Evolutionary conservation across 2,329 filamentous ascomycete species (phyloP).

Genomic region (Apiospora arundinis): DNA sequence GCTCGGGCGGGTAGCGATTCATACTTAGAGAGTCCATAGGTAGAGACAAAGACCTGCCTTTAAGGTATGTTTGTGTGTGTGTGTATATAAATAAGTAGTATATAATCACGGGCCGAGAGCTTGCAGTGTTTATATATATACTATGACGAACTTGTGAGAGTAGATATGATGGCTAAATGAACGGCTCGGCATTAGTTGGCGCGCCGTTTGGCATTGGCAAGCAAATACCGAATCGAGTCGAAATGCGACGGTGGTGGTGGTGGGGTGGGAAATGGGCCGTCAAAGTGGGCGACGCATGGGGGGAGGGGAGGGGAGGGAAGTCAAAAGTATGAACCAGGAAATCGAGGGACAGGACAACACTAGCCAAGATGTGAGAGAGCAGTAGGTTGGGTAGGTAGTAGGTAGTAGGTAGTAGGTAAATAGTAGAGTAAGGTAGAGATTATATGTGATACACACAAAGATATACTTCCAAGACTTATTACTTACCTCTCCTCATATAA

Average conservation of each 20-base stretch:
- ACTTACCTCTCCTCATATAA: background rate
- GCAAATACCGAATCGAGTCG: slow-evolving; percentile 1
- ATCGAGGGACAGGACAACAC: background rate
- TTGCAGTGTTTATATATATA: background rate
- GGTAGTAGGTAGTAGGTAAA: too few species aligned
- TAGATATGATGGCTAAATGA: background rate
- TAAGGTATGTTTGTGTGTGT: background rate
- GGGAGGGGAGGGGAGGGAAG: background rate
- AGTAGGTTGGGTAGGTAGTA: background rate
- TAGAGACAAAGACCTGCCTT: background rate
- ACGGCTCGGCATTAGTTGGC: background rate
- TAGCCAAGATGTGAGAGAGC: background rate
- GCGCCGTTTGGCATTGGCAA: background rate
- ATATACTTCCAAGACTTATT: background rate
- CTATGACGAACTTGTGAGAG: background rate
- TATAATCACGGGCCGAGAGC: background rate
- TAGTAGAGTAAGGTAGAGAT: background rate
- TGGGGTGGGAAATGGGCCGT: background rate
- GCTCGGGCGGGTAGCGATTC: background rate
- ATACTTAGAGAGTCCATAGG: slow-evolving; percentile 5
- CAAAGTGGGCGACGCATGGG: slow-evolving; percentile 2
- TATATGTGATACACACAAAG: background rate
- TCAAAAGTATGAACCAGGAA: background rate
- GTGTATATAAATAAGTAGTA: background rate
- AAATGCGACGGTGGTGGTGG: slow-evolving; percentile 6